Evolutionary conservation across 1,284 basidiomycete species (phyloP), one percentile per base, ranked within the genome.

Genomic region (Tilletiaria anomala): DNA sequence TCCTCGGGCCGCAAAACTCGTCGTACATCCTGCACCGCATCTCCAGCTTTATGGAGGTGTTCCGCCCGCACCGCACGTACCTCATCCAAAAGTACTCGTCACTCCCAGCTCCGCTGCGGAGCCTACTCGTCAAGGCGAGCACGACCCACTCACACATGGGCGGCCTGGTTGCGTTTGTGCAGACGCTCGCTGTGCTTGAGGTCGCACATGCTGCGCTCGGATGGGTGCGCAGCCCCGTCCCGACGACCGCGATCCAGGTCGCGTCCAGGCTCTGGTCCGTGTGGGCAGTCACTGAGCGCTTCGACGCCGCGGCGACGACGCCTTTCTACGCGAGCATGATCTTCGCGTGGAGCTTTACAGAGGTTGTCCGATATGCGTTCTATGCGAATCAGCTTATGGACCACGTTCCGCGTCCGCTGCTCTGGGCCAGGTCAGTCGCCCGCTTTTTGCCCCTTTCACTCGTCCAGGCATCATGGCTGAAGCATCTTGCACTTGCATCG

Each of bases 281-380:
- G 0, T 96, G 87, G 87, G 83, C 38, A 19, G 60, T 66, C 39
- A 41, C 52, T 12, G 61, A 66, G 41, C 45, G 54, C 17, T 66
- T 51, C 45, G 42, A 41, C 5, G 40, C 50, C 19, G 54, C 63
- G 2, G 56, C 53, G 41, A 67, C 72, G 4, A 81, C 78, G 61
- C 83, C 91, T 2, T 70, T 87, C 23, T 96, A 84, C 71, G 77
- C 84, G 3, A 79, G 80, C 38, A 91, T 94, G 86, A 76, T 96
- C 40, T 70, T 93, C 50, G 85, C 91, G 0, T 99, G 91, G 91
- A 80, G 83, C 2, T 56, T 82, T 44, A 87, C 88, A 32, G 91
- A 99, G 68, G 76, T 87, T 40, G 78, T 93, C 48, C 83, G 91
- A 20, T 97, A 97, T 70, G 70, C 79, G 6, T 93, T 83, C 73